Evolutionary conservation across 2,329 filamentous ascomycete species (phyloP), one percentile per base, ranked within the genome.

Genomic region (Harringtonia lauricola): DNA sequence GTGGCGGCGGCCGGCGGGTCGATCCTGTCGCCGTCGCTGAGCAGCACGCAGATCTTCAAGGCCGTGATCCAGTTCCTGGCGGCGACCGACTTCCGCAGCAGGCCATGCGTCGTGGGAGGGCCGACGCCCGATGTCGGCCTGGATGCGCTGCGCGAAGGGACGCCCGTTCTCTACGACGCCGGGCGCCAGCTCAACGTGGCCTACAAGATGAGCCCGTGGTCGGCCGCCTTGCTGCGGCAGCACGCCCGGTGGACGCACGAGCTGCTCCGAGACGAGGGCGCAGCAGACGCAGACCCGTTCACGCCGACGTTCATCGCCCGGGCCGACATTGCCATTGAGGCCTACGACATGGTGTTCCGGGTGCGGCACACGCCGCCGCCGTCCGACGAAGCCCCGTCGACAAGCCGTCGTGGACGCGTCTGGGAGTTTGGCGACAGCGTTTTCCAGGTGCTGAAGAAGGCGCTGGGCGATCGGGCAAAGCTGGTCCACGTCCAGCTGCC

Each of bases 21-120:
- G 2, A 65, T 86, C 7, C 70, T 96, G 15, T 87, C 88, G 7
- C 71, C 77, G 6, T 86, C 86, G 8, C 83, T 95, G 54, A 95
- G 84, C 65, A 84, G 83, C 61, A 92, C 90, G 21, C 90, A 96
- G 61, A 72, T 96, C 36, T 95, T 98, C 72, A 96, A 95, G 63
- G 89, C 87, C 3, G 80, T 82, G 1, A 67, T 98, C n/a, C 90
- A 95, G 57, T 92, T 90, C 52, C 67, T 98, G 17, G 79, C 83
- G 2, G 74, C 76, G 2, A 81, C 76, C 31, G 81, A 95, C 55
- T 67, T 95, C 43, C 68, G 67, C 45, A 81, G 76, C 53, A 83
- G 76, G 51, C 79, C 84, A 0, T 71, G 81, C 29, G 52, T 72
- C 1, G 67, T 79, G 44, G 78, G 46, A 52, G 70, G 52, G 55